These are phyloP conservation scores for Didymella glomerata DNA, from an alignment of 2,329 filamentous ascomycete genomes.

Conservation along the genomic window DNA sequence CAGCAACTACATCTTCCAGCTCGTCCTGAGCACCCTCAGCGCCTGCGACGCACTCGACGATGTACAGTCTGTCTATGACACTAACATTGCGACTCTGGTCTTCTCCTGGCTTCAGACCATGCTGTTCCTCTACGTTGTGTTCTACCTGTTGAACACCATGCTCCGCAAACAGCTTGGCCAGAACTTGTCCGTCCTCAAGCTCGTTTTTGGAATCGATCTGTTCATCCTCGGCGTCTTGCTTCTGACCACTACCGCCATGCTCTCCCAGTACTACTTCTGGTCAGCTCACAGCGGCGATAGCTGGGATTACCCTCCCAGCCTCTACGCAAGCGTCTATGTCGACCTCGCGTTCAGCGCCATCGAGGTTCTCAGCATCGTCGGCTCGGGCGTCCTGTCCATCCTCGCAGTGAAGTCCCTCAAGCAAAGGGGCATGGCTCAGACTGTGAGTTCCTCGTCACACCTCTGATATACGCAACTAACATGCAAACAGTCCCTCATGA, in stretches of 20 bases:
- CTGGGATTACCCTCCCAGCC: not conserved
- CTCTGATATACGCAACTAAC: not conserved
- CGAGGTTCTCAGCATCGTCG: conserved; percentile 2
- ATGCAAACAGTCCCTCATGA: conserved; percentile 7
- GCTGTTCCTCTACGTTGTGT: conserved; percentile 35
- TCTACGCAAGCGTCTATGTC: not conserved
- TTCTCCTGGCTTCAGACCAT: conserved; percentile 34
- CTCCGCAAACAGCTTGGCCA: conserved; percentile 33
- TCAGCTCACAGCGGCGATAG: not conserved
- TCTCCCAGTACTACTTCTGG: conserved; percentile 19
- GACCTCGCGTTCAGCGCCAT: not conserved
- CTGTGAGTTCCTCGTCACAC: not conserved
- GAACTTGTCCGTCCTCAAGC: conserved; percentile 20
- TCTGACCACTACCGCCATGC: conserved; percentile 21
- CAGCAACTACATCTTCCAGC: not conserved
- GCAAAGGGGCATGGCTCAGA: conserved; percentile 4
- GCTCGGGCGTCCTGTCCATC: conserved; percentile 10
- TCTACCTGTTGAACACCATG: conserved; percentile 37
- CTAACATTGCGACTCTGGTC: conserved; percentile 26
- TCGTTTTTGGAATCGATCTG: conserved; percentile 23
- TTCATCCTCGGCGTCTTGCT: conserved; percentile 35
- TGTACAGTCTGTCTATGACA: not conserved
- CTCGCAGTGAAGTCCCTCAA: conserved; percentile 7
- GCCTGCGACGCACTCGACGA: not conserved
- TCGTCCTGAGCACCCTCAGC: conserved; percentile 6